Evolutionary conservation across 2,329 filamentous ascomycete genomes (phyloP).

Genomic region (Phialemoniopsis sp.): DNA sequence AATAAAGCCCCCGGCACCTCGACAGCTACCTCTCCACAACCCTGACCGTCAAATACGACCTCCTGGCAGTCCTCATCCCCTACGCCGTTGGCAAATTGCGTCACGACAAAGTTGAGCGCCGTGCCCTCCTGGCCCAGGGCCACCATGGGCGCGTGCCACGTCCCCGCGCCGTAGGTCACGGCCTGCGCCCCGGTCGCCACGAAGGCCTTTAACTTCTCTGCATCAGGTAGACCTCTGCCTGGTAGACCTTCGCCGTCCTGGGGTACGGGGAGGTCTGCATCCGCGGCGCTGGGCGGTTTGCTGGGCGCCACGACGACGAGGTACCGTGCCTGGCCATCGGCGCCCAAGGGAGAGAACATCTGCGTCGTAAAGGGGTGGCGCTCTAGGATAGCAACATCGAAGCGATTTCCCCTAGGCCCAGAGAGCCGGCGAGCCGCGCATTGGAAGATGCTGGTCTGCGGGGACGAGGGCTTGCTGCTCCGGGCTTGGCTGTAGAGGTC

Average conservation of each 20-base stretch:
- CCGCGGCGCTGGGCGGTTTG: slow-evolving; percentile 39
- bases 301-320: slow-evolving; percentile 88
- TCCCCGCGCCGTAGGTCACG: slow-evolving; percentile 87
- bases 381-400: slow-evolving; percentile 74
- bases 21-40: background rate
- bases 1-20: too few species aligned
- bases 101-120: slow-evolving; percentile 80
- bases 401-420: slow-evolving; percentile 26
- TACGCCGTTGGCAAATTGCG: slow-evolving; percentile 84
- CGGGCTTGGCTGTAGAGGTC: slow-evolving; percentile 68
- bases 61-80: slow-evolving; percentile 85
- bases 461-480: slow-evolving; percentile 49
- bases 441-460: slow-evolving; percentile 85
- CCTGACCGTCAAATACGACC: slow-evolving; percentile 36
- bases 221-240: slow-evolving; percentile 66
- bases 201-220: slow-evolving; percentile 69
- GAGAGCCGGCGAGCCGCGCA: slow-evolving; percentile 63
- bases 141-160: slow-evolving; percentile 96
- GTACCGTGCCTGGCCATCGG: slow-evolving; percentile 48
- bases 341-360: slow-evolving; percentile 75
- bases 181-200: slow-evolving; percentile 74
- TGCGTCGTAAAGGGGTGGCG: slow-evolving; percentile 92
- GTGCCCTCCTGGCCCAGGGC: slow-evolving; percentile 59
- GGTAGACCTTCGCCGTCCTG: slow-evolving; percentile 34
- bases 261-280: slow-evolving; percentile 34